These are phyloP conservation scores for Echinochloa phyllopogon DNA, from an alignment of 176 grass and related monocot genomes.

Conservation along the genomic window DNA sequence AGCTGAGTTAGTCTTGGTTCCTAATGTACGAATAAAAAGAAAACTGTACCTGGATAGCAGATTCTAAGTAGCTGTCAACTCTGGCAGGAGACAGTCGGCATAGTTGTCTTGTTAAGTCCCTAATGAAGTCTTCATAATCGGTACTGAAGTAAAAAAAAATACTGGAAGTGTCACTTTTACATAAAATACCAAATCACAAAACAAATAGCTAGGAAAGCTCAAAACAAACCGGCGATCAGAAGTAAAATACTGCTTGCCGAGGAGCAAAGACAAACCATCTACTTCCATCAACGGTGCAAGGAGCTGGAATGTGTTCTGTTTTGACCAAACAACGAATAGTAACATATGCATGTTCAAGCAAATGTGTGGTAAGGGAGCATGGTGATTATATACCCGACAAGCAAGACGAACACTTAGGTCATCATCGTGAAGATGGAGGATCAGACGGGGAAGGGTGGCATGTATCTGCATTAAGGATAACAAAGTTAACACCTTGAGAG, in stretches of 20 bases:
- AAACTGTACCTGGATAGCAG: constrained; percentile 83
- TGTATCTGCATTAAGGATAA: constrained; percentile 50
- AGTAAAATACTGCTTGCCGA: constrained; percentile 85
- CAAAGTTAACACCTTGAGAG: constrained; percentile 11
- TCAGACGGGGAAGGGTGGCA: constrained; percentile 68
- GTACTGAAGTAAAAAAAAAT: constrained; percentile 49
- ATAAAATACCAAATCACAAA: constrained; percentile 15
- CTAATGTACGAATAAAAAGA: neutral
- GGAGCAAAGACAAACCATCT: constrained; percentile 67
- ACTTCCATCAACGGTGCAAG: constrained; percentile 82
- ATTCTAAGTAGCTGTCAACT: constrained; percentile 91
- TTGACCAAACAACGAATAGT: constrained; percentile 28
- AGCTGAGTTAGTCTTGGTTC: neutral
- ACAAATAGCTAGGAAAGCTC: constrained; percentile 45
- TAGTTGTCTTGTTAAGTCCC: constrained; percentile 80
- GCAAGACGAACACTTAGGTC: constrained; percentile 74
- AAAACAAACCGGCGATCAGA: constrained; percentile 86
- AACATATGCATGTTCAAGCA: constrained; percentile 34
- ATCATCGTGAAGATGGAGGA: constrained; percentile 67
- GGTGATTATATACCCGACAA: constrained; percentile 60
- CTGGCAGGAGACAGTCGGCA: constrained; percentile 72
- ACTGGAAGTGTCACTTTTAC: constrained; percentile 28
- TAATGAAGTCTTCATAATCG: constrained; percentile 95
- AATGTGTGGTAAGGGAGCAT: neutral
- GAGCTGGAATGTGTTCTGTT: constrained; percentile 85